A percentile compares a stretch with the other conserved stretches of the same genome.
Evolutionary conservation across 2,329 filamentous ascomycete species (phyloP).

Genomic region (Akanthomyces muscarius): DNA sequence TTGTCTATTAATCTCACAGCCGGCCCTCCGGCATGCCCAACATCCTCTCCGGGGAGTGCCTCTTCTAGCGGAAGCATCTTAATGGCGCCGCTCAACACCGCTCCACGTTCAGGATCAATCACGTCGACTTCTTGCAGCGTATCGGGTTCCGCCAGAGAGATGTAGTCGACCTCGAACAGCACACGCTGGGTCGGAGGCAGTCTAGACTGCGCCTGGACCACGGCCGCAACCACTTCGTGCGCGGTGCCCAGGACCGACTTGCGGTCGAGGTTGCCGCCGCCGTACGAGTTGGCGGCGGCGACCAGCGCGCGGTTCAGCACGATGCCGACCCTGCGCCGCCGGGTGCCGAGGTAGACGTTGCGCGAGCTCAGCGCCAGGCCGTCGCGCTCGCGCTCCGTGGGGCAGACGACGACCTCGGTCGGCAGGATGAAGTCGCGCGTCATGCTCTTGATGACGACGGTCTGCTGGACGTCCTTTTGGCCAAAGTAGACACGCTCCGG

Average conservation of each 20-base stretch:
- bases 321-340: slow-evolving; percentile 67
- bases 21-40: slow-evolving; percentile 69
- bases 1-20: slow-evolving; percentile 91
- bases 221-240: slow-evolving; percentile 51
- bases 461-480: slow-evolving; percentile 97
- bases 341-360: slow-evolving; percentile 83
- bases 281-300: slow-evolving; percentile 66
- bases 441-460: slow-evolving; percentile 81
- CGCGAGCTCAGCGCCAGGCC: slow-evolving; percentile 88
- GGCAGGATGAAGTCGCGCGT: slow-evolving; percentile 83
- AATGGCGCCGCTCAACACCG: slow-evolving; percentile 83
- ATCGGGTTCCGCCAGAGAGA: slow-evolving; percentile 83
- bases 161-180: slow-evolving; percentile 81
- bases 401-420: slow-evolving; percentile 67
- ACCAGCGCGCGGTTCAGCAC: slow-evolving; percentile 67
- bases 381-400: slow-evolving; percentile 72
- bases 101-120: slow-evolving; percentile 68
- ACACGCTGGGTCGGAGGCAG: slow-evolving; percentile 59
- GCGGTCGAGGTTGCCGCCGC: slow-evolving; percentile 48
- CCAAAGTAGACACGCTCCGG: slow-evolving; percentile 83
- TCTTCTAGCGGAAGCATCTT: slow-evolving; percentile 82
- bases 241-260: slow-evolving; percentile 70
- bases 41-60: slow-evolving; percentile 64
- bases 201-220: slow-evolving; percentile 57
- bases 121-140: slow-evolving; percentile 72